Conservation (phyloP, 2,329 filamentous ascomycete species). For the Phialophora expanda region DNA sequence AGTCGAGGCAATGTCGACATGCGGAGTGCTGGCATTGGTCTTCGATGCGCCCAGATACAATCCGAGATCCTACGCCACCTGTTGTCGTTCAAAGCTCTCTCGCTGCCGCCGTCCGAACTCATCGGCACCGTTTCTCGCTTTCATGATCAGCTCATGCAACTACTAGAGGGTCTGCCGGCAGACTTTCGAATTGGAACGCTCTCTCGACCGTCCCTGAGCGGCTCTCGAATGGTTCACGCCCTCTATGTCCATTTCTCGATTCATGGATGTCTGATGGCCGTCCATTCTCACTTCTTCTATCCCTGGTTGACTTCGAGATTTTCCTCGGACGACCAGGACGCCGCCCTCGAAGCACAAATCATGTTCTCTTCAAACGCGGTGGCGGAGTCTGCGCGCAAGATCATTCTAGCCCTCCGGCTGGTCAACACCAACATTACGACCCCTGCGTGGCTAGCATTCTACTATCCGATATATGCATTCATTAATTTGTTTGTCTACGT, state of each 20-base stretch:
- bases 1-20: conserved; percentile 6
- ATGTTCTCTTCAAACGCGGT: conserved; percentile 8
- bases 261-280: conserved; percentile 22
- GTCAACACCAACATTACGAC: conserved; percentile 11
- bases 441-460: conserved; percentile 25
- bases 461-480: conserved; percentile 23
- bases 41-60: conserved; percentile 9
- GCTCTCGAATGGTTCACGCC: conserved; percentile 6
- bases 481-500: conserved; percentile 25
- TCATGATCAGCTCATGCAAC: conserved; percentile 14
- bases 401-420: conserved; percentile 21
- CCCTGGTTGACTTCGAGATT: conserved; percentile 22
- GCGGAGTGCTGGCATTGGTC: neutral
- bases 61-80: conserved; percentile 15
- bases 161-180: conserved; percentile 13
- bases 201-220: no score
- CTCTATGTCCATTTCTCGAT: conserved; percentile 26
- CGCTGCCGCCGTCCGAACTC: conserved; percentile 9
- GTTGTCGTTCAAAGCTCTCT: conserved; percentile 20
- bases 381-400: conserved; percentile 23
- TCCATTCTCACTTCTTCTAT: conserved; percentile 28
- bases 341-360: conserved; percentile 13
- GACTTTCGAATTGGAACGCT: conserved; percentile 14
- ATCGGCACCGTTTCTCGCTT: conserved; percentile 13
- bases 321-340: neutral